A percentile compares a stretch with the other conserved stretches of the same genome.
These are phyloP conservation scores for Medicago ruthenica DNA, from an alignment of 306 rosid genomes.

Conservation along the genomic window DNA sequence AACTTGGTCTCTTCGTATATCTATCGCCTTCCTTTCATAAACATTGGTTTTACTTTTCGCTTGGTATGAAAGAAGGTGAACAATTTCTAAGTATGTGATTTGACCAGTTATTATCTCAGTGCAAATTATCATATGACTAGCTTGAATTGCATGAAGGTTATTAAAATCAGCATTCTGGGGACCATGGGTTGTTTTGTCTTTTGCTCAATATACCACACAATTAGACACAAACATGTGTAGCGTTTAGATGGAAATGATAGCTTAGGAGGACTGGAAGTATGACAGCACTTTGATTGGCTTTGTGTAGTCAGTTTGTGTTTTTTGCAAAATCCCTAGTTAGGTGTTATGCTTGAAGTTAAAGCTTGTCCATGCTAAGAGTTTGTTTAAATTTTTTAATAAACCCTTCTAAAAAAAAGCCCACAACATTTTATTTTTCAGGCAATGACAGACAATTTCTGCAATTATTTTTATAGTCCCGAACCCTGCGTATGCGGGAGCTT, in stretches of 20 bases:
- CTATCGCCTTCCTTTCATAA: slow-evolving; percentile 24
- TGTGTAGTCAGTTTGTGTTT: slow-evolving; percentile 9
- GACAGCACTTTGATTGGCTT: slow-evolving; percentile 28
- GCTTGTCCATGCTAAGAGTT: slow-evolving; percentile 17
- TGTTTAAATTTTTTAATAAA: slow-evolving; percentile 28
- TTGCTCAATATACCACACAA: slow-evolving; percentile 15
- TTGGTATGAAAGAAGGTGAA: background rate
- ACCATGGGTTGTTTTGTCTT: slow-evolving; percentile 10
- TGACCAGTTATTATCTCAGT: slow-evolving; percentile 13
- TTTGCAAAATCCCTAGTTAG: slow-evolving; percentile 16
- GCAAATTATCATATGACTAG: slow-evolving; percentile 15
- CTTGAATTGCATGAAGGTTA: slow-evolving; percentile 9
- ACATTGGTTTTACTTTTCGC: background rate
- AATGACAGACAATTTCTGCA: slow-evolving; percentile 1
- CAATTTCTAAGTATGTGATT: background rate
- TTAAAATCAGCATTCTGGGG: slow-evolving; percentile 5
- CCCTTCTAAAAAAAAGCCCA: background rate
- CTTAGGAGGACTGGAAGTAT: slow-evolving; percentile 32
- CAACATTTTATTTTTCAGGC: background rate
- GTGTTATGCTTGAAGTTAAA: slow-evolving; percentile 26
- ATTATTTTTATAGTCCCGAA: slow-evolving; percentile 18
- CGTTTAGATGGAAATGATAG: slow-evolving; percentile 21
- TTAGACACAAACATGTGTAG: slow-evolving; percentile 15
- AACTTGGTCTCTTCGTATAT: slow-evolving; percentile 7
- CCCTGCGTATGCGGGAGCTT: no score